Conservation (phyloP, 129 eudicot genomes). For the Helichrysum umbraculigerum region DNA sequence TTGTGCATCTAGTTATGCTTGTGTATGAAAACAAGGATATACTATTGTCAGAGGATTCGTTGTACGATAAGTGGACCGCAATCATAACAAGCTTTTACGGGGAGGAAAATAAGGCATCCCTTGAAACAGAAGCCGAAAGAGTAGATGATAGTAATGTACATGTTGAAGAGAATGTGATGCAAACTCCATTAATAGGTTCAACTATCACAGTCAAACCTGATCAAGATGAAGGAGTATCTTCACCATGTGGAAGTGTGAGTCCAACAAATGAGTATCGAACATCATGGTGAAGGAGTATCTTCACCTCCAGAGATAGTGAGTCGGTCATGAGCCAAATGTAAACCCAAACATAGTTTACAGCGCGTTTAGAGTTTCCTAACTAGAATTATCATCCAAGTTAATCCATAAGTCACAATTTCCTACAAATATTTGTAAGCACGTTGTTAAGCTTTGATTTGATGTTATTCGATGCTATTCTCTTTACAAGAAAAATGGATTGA, state of each 20-base stretch:
- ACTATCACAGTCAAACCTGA: too few species aligned
- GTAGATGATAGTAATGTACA: not conserved
- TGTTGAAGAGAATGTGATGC: not conserved
- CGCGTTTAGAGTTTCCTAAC: too few species aligned
- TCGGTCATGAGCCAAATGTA: not conserved
- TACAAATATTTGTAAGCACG: too few species aligned
- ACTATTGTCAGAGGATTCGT: conserved; percentile 14
- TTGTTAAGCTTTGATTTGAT: too few species aligned
- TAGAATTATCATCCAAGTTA: too few species aligned
- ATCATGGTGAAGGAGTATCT: not conserved
- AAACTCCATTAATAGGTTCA: not conserved
- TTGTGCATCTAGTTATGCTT: not conserved
- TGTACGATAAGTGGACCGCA: not conserved
- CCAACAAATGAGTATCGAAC: not conserved
- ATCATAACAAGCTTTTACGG: conserved; percentile 18
- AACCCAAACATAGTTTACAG: not conserved
- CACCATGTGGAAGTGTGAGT: not conserved
- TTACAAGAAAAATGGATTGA: too few species aligned
- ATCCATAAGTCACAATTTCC: too few species aligned
- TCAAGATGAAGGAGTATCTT: too few species aligned
- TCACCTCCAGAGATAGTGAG: not conserved
- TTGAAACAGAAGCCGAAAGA: not conserved
- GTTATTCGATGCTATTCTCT: too few species aligned
- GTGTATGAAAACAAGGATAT: conserved; percentile 23
- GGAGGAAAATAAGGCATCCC: not conserved